Conservation (phyloP, 305 asterid species). For the Petunia hybrid region DNA sequence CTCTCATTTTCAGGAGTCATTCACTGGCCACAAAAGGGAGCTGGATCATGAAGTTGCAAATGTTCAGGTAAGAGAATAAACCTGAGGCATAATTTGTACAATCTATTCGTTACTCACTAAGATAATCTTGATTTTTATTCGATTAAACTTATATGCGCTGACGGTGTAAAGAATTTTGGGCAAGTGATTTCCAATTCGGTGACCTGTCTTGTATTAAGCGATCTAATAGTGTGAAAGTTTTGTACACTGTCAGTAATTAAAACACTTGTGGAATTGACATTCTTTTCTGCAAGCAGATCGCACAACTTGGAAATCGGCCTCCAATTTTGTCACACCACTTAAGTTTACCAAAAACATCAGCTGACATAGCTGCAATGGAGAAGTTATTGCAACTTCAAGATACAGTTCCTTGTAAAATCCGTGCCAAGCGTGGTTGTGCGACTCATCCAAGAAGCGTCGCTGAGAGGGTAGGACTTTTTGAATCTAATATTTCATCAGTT, state of each 20-base stretch:
- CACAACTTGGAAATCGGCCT: constrained; percentile 47
- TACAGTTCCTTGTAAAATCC: constrained; percentile 69
- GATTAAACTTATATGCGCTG: neutral
- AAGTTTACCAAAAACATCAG: constrained; percentile 68
- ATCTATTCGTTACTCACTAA: neutral
- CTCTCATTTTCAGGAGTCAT: constrained; percentile 54
- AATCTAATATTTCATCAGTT: neutral
- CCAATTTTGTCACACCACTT: constrained; percentile 58
- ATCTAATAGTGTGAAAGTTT: neutral
- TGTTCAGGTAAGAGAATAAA: constrained; percentile 48
- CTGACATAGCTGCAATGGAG: constrained; percentile 62
- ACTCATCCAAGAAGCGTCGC: constrained; percentile 96
- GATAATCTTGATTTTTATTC: neutral
- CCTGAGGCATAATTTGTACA: neutral
- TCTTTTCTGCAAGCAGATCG: constrained; percentile 43
- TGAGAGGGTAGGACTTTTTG: constrained; percentile 64
- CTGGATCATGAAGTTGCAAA: constrained; percentile 51
- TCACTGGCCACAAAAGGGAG: constrained; percentile 64
- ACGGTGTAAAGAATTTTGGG: no score
- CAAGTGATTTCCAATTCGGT: no score
- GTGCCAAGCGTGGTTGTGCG: constrained; percentile 92
- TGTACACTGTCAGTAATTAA: neutral
- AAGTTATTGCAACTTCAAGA: constrained; percentile 67
- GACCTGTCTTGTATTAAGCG: neutral
- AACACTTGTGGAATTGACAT: neutral